A percentile compares a stretch with the other conserved stretches of the same genome.
phyloP scores from a whole-genome alignment of 169 alveolate species.

The Besnoitia besnoiti region DNA sequence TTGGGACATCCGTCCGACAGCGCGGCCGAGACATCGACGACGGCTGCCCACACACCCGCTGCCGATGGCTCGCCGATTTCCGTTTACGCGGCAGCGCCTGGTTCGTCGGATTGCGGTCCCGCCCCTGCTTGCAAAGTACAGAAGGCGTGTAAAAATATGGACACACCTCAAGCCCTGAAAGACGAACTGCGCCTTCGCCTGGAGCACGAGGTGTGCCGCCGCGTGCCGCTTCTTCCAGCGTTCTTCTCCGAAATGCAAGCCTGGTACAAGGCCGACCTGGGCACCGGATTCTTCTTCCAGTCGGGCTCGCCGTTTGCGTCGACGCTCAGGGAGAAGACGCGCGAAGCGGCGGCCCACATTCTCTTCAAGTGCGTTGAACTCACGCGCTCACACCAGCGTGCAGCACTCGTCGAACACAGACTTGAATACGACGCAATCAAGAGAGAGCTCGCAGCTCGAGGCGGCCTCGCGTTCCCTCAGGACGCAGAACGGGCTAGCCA shows the following conservation, averaged over 20 bases:
- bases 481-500: background rate
- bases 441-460: background rate
- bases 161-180: too few relatives aligned
- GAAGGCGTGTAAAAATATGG: too few relatives aligned
- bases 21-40: too few relatives aligned
- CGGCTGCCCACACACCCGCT: background rate
- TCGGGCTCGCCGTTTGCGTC: background rate
- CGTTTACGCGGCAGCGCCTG: background rate
- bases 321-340: background rate
- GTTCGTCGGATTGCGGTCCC: too few relatives aligned
- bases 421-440: background rate
- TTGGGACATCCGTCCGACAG: too few relatives aligned
- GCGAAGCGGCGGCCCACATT: background rate
- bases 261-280: background rate
- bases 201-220: slow-evolving; percentile 8
- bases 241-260: background rate
- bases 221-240: slow-evolving; percentile 4
- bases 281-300: background rate
- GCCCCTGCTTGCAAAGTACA: too few relatives aligned
- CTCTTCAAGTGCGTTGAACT: background rate
- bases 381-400: background rate
- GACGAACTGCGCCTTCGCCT: background rate
- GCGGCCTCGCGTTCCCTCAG: background rate
- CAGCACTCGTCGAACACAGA: background rate
- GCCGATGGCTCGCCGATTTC: background rate